Base-by-base conservation (phyloP, 176 grass and related monocot species). In the Zoysia pacifica region DNA sequence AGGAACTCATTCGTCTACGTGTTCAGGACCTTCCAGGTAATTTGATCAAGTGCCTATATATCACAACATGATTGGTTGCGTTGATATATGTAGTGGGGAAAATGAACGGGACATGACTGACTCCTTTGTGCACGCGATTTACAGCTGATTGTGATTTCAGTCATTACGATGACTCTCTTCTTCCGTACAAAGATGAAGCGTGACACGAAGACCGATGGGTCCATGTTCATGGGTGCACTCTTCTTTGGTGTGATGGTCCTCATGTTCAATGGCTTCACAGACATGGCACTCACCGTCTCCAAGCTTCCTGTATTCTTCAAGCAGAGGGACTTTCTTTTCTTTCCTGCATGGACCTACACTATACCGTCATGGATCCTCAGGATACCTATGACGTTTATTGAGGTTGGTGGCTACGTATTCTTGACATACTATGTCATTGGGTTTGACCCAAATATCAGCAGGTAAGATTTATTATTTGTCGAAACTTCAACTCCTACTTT, bases 281-380 rank as follows among this genome's bases (percentile, higher is more conserved):
- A 99, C 68, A 13, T 93, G 35, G 86, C 96, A 11, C 78, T 95
- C 79, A 77, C 74, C 3, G 82, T 95, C 52, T 42, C 81, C 37
- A 99, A 99, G 83, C 72, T 99, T 47, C 92, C 96, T 43, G 92
- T 94, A 65, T 98, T 98, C 81, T 98, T 93, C 78, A 98, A 94
- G 76, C 96, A 98, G 73, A 91, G 92, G 67, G 90, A 98, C 59
- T 86, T 91, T 4, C 92, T 85, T 15, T 98, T 98, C 81, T 98
- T 83, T 82, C 96, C 96, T 4, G 96, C 96, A 61, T 98, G 96
- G 96, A 13, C 92, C 41, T 98, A 98, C 49, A 81, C 92, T 49
- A 75, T 99, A 72, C 96, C 96, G 46, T 81, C 87, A 68, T 91
- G 96, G 96, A 93, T 99, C 71, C 82, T 98, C 6, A 94, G 89